These are phyloP conservation scores for Penicillium vulpinum DNA, from an alignment of 2,329 filamentous ascomycete species.

Conservation along the genomic window DNA sequence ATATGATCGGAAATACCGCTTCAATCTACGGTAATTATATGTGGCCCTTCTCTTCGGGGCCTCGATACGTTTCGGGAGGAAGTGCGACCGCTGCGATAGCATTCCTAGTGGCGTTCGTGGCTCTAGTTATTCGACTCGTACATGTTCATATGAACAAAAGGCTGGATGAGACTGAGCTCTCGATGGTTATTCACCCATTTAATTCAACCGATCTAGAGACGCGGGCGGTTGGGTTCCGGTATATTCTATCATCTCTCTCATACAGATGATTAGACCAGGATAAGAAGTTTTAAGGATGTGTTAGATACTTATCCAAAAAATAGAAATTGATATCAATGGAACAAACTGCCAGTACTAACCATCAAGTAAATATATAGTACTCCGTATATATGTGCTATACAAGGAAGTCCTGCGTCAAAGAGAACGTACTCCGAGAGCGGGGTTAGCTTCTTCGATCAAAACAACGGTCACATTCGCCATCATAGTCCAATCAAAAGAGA, in stretches of 20 bases:
- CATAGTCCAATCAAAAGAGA: neutral
- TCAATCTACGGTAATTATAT: slow-evolving; percentile 46
- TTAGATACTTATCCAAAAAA: too few relatives aligned
- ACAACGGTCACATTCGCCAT: neutral
- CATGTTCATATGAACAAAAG: slow-evolving; percentile 38
- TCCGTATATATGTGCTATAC: too few relatives aligned
- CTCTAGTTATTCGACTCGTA: slow-evolving; percentile 35
- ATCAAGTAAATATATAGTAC: too few relatives aligned
- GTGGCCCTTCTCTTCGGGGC: slow-evolving; percentile 37
- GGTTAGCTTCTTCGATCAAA: neutral
- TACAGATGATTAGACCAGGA: too few relatives aligned
- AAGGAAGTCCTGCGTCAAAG: too few relatives aligned
- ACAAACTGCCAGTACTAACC: too few relatives aligned
- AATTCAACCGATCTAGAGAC: slow-evolving; percentile 8
- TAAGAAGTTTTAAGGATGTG: too few relatives aligned
- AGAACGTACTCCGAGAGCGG: neutral
- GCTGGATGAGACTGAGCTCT: slow-evolving; percentile 26
- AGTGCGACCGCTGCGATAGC: slow-evolving; percentile 39
- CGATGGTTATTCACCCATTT: neutral
- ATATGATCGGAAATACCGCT: slow-evolving; percentile 43
- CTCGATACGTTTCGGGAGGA: slow-evolving; percentile 41
- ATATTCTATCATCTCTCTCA: slow-evolving; percentile 19
- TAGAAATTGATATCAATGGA: too few relatives aligned
- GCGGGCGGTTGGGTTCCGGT: slow-evolving; percentile 18
- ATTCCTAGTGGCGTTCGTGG: slow-evolving; percentile 36